Conservation (phyloP, 1,284 basidiomycete species). For the Sanghuangporus baumii region DNA sequence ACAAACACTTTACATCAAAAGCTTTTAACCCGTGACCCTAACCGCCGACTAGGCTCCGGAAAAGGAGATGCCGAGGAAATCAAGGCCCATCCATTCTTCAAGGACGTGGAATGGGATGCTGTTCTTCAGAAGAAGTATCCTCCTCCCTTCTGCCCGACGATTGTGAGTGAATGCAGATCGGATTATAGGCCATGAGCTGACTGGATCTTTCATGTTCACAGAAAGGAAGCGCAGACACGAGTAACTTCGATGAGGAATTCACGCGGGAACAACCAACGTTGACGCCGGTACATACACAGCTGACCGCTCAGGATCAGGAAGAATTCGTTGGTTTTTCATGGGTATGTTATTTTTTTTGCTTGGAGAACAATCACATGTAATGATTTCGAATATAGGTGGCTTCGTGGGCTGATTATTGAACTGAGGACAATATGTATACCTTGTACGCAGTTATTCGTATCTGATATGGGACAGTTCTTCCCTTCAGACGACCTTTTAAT, state of each 20-base stretch:
- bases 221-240: conserved; percentile 77
- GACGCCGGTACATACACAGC: conserved; percentile 94
- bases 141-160: conserved; percentile 94
- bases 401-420: conserved; percentile 64
- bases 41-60: conserved; percentile 88
- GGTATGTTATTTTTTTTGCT: conserved; percentile 36
- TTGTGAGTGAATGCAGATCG: conserved; percentile 50
- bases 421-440: conserved; percentile 1
- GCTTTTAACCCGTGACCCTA: conserved; percentile 93
- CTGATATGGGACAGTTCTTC: background rate
- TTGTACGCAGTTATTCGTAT: background rate
- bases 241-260: conserved; percentile 96
- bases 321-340: conserved; percentile 97
- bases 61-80: conserved; percentile 96
- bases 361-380: background rate
- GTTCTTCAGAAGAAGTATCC: conserved; percentile 95
- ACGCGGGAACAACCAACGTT: conserved; percentile 95
- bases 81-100: conserved; percentile 97
- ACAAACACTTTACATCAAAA: conserved; percentile 30
- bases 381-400: conserved; percentile 44
- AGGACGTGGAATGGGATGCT: conserved; percentile 95
- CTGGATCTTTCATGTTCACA: conserved; percentile 27
- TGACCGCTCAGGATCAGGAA: conserved; percentile 89
- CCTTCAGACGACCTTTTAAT: background rate
- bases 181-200: conserved; percentile 12